phyloP scores from a whole-genome alignment of 192 early-diverging fungal species.

The Coemansia sp. region DNA sequence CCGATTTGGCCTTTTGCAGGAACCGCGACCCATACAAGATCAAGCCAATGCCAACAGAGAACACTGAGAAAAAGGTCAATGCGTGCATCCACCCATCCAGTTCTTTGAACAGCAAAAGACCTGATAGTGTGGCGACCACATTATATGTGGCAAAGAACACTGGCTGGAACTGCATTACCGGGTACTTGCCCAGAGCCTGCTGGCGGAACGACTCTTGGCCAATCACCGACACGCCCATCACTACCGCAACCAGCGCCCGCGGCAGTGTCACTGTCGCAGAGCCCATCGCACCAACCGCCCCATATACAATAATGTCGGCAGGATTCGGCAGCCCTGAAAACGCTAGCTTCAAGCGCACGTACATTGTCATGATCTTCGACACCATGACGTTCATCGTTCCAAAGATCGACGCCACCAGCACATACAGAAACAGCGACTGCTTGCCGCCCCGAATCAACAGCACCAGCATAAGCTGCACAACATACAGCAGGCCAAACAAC shows the following conservation, averaged over 20 bases:
- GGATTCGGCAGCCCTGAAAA: slow-evolving; percentile 31
- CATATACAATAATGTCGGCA: slow-evolving; percentile 43
- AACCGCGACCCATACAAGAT: slow-evolving; percentile 46
- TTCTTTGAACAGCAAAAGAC: slow-evolving; percentile 48
- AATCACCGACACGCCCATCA: slow-evolving; percentile 40
- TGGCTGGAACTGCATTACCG: slow-evolving; percentile 54
- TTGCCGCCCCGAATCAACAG: slow-evolving; percentile 21
- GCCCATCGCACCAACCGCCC: slow-evolving; percentile 16
- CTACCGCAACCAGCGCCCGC: slow-evolving; percentile 21
- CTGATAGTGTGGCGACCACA: slow-evolving; percentile 42
- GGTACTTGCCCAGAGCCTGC: slow-evolving; percentile 50
- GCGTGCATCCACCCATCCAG: slow-evolving; percentile 39
- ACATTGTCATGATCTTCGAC: slow-evolving; percentile 50
- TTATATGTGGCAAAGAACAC: slow-evolving; percentile 56
- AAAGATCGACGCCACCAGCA: slow-evolving; percentile 44
- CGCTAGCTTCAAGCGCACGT: slow-evolving; percentile 32
- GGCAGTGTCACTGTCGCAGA: slow-evolving; percentile 21
- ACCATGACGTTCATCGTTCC: slow-evolving; percentile 55
- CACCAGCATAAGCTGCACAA: slow-evolving; percentile 28
- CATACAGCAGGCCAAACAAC: slow-evolving; percentile 20
- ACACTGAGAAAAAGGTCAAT: slow-evolving; percentile 29
- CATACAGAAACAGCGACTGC: slow-evolving; percentile 41
- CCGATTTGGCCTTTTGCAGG: slow-evolving; percentile 33
- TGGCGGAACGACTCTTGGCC: slow-evolving; percentile 54
- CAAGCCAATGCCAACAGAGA: slow-evolving; percentile 31